Evolutionary conservation across 495 filamentous ascomycete species (phyloP).

Genomic region (Neurospora sp.): DNA sequence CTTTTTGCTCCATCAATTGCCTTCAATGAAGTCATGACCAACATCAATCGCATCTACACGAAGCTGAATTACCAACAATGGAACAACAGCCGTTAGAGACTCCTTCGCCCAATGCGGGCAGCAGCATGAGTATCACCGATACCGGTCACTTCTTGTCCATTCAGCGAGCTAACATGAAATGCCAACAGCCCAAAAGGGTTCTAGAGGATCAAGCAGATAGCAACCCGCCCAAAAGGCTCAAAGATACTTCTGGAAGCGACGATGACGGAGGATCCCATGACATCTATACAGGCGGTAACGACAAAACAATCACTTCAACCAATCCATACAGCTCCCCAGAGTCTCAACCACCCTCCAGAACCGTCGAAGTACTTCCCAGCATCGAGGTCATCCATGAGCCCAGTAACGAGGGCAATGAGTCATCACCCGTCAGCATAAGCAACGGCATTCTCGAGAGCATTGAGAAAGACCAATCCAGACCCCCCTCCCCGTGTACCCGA

Average conservation of each 20-base stretch:
- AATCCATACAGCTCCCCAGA: too few species aligned
- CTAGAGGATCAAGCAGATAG: not conserved
- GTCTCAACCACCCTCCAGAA: too few species aligned
- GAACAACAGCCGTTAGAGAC: not conserved
- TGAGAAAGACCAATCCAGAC: too few species aligned
- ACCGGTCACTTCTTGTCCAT: not conserved
- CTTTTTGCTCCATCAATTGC: fast-evolving
- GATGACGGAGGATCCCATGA: not conserved
- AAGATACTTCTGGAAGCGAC: not conserved
- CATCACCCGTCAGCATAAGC: too few species aligned
- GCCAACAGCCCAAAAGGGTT: not conserved
- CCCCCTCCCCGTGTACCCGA: too few species aligned
- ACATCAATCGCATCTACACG: not conserved
- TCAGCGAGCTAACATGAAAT: not conserved
- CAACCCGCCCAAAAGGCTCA: not conserved
- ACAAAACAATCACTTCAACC: too few species aligned
- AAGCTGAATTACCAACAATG: not conserved
- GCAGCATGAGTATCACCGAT: not conserved
- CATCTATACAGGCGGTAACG: too few species aligned
- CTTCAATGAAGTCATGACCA: not conserved
- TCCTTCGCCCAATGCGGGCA: not conserved
- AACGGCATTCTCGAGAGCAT: too few species aligned
- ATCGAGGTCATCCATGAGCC: too few species aligned
- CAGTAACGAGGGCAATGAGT: not conserved
- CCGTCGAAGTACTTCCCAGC: too few species aligned